Percentiles rank a stretch among this genome's conserved stretches.
Conservation (phyloP, 345 rosid genomes). For the Citrus unshiu region DNA sequence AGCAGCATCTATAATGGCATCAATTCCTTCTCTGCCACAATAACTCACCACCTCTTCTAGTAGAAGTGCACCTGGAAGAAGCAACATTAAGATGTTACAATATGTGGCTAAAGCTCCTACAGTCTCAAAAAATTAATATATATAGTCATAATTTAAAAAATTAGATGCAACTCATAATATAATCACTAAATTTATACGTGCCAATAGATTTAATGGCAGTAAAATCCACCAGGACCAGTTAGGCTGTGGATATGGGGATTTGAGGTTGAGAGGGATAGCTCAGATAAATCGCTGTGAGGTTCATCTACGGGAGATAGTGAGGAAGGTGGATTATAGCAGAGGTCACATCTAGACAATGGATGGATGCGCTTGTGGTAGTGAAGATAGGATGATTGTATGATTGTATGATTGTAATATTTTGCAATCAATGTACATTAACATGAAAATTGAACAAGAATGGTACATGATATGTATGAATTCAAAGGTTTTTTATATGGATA, state of each 20-base stretch:
- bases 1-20: slow-evolving; percentile 65
- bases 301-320: background rate
- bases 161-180: background rate
- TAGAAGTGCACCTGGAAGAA: slow-evolving; percentile 66
- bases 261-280: background rate
- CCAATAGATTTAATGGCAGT: background rate
- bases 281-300: background rate
- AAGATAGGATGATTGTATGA: background rate
- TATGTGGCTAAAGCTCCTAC: slow-evolving; percentile 5
- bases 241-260: background rate
- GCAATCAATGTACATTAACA: background rate
- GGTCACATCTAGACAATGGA: background rate
- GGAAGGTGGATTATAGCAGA: background rate
- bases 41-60: slow-evolving; percentile 76
- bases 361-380: background rate
- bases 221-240: background rate
- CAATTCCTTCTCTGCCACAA: slow-evolving; percentile 71
- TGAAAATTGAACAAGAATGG: background rate
- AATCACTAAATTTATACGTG: background rate
- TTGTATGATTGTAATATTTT: background rate
- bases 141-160: background rate
- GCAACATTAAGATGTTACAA: slow-evolving; percentile 13
- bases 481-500: background rate
- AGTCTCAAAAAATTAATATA: background rate
- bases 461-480: background rate